Evolutionary conservation across 176 grass and related monocot genomes (phyloP).

Genomic region (Lolium rigidum): DNA sequence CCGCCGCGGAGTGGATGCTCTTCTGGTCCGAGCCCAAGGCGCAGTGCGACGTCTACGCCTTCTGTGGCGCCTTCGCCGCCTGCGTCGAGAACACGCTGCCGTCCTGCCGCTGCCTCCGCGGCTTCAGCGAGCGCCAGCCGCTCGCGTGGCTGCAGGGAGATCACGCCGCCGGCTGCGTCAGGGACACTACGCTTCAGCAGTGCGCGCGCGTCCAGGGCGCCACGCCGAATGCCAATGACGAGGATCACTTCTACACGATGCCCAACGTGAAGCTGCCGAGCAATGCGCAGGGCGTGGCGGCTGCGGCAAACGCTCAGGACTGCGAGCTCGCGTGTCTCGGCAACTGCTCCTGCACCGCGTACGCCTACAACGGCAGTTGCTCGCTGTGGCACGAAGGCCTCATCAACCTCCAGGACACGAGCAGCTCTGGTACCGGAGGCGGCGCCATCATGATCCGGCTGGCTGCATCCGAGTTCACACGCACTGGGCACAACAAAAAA

Average conservation of each 20-base stretch:
- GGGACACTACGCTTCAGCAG: slow-evolving; percentile 37
- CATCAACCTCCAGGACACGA: slow-evolving; percentile 56
- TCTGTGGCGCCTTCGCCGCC: slow-evolving; percentile 48
- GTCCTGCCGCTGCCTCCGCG: slow-evolving; percentile 51
- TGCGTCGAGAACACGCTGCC: slow-evolving; percentile 46
- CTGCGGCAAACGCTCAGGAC: background rate
- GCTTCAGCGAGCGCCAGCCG: slow-evolving; percentile 26
- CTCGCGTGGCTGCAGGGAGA: slow-evolving; percentile 38
- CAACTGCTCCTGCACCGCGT: slow-evolving; percentile 62
- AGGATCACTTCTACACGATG: slow-evolving; percentile 52
- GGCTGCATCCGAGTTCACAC: slow-evolving; percentile 51
- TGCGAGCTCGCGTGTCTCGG: slow-evolving; percentile 55
- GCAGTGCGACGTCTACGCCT: slow-evolving; percentile 54
- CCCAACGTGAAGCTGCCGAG: slow-evolving; percentile 41
- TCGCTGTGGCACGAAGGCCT: slow-evolving; percentile 53
- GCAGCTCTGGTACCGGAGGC: background rate
- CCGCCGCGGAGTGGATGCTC: slow-evolving; percentile 25
- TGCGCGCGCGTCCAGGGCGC: slow-evolving; percentile 17
- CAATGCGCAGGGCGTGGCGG: background rate
- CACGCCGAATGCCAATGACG: background rate
- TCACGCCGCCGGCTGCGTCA: slow-evolving; percentile 40
- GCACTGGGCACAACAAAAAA: background rate
- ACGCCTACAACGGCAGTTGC: slow-evolving; percentile 47
- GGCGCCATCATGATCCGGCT: slow-evolving; percentile 52
- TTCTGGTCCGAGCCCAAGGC: slow-evolving; percentile 55